Evolutionary conservation across 805 yeast genomes (phyloP).

Genomic region (Clavispora fructus): DNA sequence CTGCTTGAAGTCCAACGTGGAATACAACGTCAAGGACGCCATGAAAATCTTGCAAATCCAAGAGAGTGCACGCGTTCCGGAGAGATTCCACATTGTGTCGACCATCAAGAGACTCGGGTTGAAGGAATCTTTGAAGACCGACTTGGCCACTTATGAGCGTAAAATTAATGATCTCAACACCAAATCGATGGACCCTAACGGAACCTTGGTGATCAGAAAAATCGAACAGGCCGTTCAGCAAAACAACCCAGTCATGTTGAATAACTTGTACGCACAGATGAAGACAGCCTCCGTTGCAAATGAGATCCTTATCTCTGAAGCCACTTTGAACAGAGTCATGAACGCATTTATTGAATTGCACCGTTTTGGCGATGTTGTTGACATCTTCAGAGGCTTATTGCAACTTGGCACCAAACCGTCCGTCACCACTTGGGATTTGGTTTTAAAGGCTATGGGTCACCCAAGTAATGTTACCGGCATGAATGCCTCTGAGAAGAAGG

Average conservation of each 20-base stretch:
- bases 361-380: slow-evolving; percentile 31
- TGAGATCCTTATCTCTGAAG: slow-evolving; percentile 32
- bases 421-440: slow-evolving; percentile 53
- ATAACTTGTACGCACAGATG: slow-evolving; percentile 21
- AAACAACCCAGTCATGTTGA: slow-evolving; percentile 17
- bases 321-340: slow-evolving; percentile 42
- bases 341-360: slow-evolving; percentile 36
- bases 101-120: slow-evolving; percentile 15
- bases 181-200: slow-evolving; percentile 32
- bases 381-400: slow-evolving; percentile 48
- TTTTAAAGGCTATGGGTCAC: slow-evolving; percentile 45
- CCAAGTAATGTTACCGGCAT: slow-evolving; percentile 24
- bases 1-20: slow-evolving; percentile 19
- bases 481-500: slow-evolving; percentile 23
- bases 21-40: slow-evolving; percentile 21
- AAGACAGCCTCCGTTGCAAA: slow-evolving; percentile 19
- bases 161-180: slow-evolving; percentile 8
- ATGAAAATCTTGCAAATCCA: slow-evolving; percentile 23
- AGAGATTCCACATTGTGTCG: slow-evolving; percentile 11
- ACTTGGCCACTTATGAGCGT: slow-evolving; percentile 1
- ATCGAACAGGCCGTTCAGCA: slow-evolving; percentile 18
- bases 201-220: slow-evolving; percentile 15
- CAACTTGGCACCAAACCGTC: slow-evolving; percentile 36
- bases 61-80: slow-evolving; percentile 15
- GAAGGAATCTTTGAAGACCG: slow-evolving; percentile 3